phyloP scores from a whole-genome alignment of 2,329 filamentous ascomycete genomes.

The Laburnicola sp. region DNA sequence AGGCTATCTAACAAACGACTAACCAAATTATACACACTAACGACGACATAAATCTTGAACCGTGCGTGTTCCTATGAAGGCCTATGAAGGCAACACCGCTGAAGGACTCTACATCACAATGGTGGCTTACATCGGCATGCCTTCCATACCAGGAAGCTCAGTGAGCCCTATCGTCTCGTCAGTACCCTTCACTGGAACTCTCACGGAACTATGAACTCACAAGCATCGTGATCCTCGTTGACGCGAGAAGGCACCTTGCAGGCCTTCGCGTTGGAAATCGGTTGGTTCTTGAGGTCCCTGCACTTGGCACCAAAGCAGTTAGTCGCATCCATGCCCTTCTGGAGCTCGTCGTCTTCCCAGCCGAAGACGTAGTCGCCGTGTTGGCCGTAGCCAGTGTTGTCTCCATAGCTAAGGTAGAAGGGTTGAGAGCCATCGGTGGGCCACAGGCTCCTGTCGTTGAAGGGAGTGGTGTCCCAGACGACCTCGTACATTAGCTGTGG shows the following conservation, averaged over 20 bases:
- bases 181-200: neutral
- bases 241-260: conserved; percentile 17
- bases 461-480: conserved; percentile 48
- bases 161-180: conserved; percentile 11
- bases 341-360: conserved; percentile 29
- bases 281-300: conserved; percentile 21
- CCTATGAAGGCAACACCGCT: neutral
- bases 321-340: conserved; percentile 29
- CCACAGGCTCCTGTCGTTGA: conserved; percentile 34
- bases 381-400: conserved; percentile 30
- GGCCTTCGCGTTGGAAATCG: conserved; percentile 17
- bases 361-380: conserved; percentile 35
- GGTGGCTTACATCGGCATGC: conserved; percentile 11
- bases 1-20: neutral
- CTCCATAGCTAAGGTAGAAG: conserved; percentile 30
- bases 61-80: neutral
- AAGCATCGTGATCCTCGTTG: conserved; percentile 20
- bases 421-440: conserved; percentile 28
- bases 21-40: conserved; percentile 1
- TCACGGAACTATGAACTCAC: conserved; percentile 10
- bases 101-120: neutral
- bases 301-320: conserved; percentile 23
- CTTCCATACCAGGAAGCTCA: conserved; percentile 17
- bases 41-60: conserved; percentile 1
- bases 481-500: conserved; percentile 52